Evolutionary conservation across 2,329 filamentous ascomycete species (phyloP).

Genomic region (Cordyceps militaris): DNA sequence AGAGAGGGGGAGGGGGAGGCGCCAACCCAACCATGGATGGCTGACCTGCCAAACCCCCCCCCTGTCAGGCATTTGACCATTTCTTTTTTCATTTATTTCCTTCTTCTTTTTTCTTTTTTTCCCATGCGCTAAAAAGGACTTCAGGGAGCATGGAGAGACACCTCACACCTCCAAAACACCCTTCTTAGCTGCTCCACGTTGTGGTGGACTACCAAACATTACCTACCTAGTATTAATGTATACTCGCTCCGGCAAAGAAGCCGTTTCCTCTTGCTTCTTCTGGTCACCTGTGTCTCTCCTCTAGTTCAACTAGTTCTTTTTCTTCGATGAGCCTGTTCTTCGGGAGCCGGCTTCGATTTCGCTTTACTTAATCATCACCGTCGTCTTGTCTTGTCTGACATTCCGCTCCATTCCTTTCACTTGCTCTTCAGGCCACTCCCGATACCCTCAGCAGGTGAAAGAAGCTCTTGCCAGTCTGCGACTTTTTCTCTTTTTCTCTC

Average conservation of each 20-base stretch:
- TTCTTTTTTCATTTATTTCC: neutral
- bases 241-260: neutral
- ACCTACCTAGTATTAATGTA: neutral
- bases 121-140: neutral
- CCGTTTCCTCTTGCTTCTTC: neutral
- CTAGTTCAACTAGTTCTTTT: neutral
- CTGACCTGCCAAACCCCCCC: neutral
- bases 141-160: too few relatives aligned
- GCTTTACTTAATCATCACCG: neutral
- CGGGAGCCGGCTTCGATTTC: neutral
- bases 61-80: neutral
- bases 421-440: neutral
- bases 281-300: neutral
- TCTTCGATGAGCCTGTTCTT: neutral
- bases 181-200: neutral
- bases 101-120: neutral
- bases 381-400: neutral
- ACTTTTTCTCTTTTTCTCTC: neutral
- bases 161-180: neutral
- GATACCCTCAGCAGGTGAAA: neutral
- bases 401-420: neutral
- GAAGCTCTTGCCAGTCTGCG: neutral
- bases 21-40: neutral
- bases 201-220: neutral
- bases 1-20: neutral